phyloP scores from a whole-genome alignment of 352 stramenopile species.

The Phytophthora pini region DNA sequence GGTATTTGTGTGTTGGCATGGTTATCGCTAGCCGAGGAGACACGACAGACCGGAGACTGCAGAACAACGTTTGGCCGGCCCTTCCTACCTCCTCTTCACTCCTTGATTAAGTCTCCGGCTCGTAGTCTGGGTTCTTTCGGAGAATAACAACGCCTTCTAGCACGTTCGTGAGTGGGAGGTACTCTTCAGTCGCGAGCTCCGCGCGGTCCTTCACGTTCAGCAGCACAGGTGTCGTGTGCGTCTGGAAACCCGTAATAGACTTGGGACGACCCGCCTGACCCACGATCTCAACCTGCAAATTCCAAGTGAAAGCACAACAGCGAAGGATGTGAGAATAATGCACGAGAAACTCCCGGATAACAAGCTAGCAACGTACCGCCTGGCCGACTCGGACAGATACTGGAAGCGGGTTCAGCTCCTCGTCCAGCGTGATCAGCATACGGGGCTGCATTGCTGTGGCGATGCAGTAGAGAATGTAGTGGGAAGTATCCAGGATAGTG shows the following conservation, averaged over 20 bases:
- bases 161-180: conserved; percentile 95
- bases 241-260: conserved; percentile 99
- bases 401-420: conserved; percentile 96
- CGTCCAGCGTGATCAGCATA: conserved; percentile 98
- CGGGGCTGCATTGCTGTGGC: conserved; percentile 98
- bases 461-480: conserved; percentile 99
- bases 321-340: too few relatives aligned
- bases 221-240: conserved; percentile 98
- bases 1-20: conserved; percentile 42
- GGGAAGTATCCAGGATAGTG: conserved; percentile 98
- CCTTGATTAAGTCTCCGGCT: conserved; percentile 74
- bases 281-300: conserved; percentile 96
- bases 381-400: conserved; percentile 99
- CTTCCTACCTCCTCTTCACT: conserved; percentile 16
- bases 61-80: conserved; percentile 22
- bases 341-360: conserved; percentile 2
- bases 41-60: conserved; percentile 7
- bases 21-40: conserved; percentile 36
- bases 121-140: conserved; percentile 96
- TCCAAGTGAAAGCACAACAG: too few relatives aligned
- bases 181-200: conserved; percentile 98
- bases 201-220: conserved; percentile 98
- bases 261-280: conserved; percentile 99
- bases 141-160: conserved; percentile 99
- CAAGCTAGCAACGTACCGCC: conserved; percentile 75